These are phyloP conservation scores for Blumeria graminis DNA, from an alignment of 2,329 filamentous ascomycete species.

Conservation along the genomic window DNA sequence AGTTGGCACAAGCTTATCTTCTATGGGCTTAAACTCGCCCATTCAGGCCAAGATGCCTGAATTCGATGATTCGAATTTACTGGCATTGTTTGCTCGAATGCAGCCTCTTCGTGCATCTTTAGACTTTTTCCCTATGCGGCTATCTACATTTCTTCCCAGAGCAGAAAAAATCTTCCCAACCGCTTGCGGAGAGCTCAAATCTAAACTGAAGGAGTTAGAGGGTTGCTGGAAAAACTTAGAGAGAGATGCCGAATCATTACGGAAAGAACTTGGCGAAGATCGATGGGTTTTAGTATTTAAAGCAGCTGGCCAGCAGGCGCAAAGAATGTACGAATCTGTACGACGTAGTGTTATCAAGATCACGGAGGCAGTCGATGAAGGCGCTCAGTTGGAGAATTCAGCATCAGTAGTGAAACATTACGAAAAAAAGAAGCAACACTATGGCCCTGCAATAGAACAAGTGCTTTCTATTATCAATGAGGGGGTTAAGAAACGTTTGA, in stretches of 20 bases:
- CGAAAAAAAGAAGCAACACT: slow-evolving; percentile 84
- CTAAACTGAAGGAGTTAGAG: slow-evolving; percentile 50
- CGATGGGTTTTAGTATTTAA: slow-evolving; percentile 91
- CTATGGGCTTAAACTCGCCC: slow-evolving; percentile 20
- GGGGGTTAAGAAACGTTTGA: slow-evolving; percentile 84
- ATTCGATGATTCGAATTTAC: slow-evolving; percentile 67
- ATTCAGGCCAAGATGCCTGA: slow-evolving; percentile 36
- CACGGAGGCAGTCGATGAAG: slow-evolving; percentile 52
- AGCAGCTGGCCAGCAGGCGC: slow-evolving; percentile 70
- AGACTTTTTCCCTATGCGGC: slow-evolving; percentile 84
- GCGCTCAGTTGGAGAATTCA: slow-evolving; percentile 48
- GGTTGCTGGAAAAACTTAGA: slow-evolving; percentile 73
- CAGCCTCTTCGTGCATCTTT: slow-evolving; percentile 79
- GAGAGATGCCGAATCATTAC: slow-evolving; percentile 66
- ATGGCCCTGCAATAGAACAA: slow-evolving; percentile 75
- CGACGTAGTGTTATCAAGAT: slow-evolving; percentile 69
- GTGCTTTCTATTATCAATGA: slow-evolving; percentile 84
- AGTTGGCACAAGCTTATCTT: slow-evolving; percentile 23
- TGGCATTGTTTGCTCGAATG: slow-evolving; percentile 84
- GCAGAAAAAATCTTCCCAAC: slow-evolving; percentile 65
- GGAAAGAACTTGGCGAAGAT: slow-evolving; percentile 82
- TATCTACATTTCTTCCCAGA: slow-evolving; percentile 63
- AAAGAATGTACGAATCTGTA: slow-evolving; percentile 93
- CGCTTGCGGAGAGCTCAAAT: slow-evolving; percentile 70
- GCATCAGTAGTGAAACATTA: slow-evolving; percentile 60